Evolutionary conservation across 768 basidiomycete species (phyloP), one percentile per base, ranked within the genome.

Genomic region (Auriculariales sp.): DNA sequence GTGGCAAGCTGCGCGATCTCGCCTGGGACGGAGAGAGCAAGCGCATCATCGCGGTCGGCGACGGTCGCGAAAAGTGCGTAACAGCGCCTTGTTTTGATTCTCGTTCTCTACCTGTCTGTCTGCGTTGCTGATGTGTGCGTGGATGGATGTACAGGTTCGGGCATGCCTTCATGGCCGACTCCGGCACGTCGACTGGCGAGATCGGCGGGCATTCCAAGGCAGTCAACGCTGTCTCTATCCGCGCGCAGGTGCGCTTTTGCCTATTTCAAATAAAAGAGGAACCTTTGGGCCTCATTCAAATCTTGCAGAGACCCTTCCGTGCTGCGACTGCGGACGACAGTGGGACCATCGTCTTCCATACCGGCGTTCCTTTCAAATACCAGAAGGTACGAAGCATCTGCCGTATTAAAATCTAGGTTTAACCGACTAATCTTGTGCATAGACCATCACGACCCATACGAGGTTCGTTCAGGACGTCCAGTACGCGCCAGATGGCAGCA

Each of bases 21-120:
- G 83, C 83, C 10, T 98, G 94, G 94, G 94, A 97, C 59, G 86
- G 85, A 1, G 94, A 97, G 64, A 89, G 85, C 60, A 94, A 95
- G 62, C 76, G 94, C n/a, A 84, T 98, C 51, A 85, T 97, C 46
- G 88, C 83, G 5, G 93, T 88, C 11, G 94, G 94, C 48, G 89
- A 94, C 55, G 92, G 92, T 30, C 74, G 80, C 52, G 93, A 92
- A 58, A 89, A 84, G 89, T 91, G 49, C 51, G 62, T 10, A 1
- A 19, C 22, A 7, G 19, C 39, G 39, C 27, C 27, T 25, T 24
- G 22, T 19, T 44, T 44, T 25, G 39, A 44, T 25, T 22, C 39
- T 19, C 22, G 19, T 25, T 39, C 15, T 55, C 47, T 47, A n/a
- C 11, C 5, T 19, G 28, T 22, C 9, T n/a, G n/a, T n/a, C n/a